Base-by-base conservation (phyloP, 176 grass and related monocot genomes). In the Neostapfia colusana region DNA sequence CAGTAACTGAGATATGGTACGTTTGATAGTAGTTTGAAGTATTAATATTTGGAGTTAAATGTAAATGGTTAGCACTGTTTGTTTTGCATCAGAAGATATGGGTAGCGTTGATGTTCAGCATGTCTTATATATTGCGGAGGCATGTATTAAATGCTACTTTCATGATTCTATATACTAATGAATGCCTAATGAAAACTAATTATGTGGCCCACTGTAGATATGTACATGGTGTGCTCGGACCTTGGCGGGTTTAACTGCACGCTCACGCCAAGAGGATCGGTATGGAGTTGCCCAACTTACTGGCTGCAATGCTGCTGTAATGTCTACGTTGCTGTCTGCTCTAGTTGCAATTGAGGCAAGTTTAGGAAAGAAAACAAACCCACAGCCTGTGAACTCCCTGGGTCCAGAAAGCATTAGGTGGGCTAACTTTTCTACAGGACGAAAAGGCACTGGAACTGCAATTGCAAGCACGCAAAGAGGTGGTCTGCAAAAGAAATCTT, bases 261-360 rank as follows among this genome's bases (percentile, higher is more conserved):
- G 43, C 28, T 95, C 95, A 45, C 80, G 80, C 21, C 69, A 57
- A 67, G 91, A 99, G 89, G 95, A 99, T 58, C 82, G 83, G 0
- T 99, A 84, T 72, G 95, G 95, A 64, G 89, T 99, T 67, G 95
- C 91, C 83, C 95, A 99, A 34, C 92, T 95, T 63, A 90, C 87
- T 70, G 85, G 95, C 73, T 88, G 82, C 79, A 95, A 99, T 81
- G 83, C 77, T 65, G 79, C 89, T 88, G 87, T 76, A 43, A 77
- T 99, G 79, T 84, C 87, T 23, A 99, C 85, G 1, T 84, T 99
- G 76, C 50, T 99, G 37, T 90, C 95, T 78, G 84, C 92, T 62
- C 76, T 99, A 24, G 67, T 99, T 40, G 89, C 78, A 18, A 84
- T 95, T 44, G 95, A 99, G 83, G 85, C 89, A 59, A 95, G 87